phyloP scores from a whole-genome alignment of 2,329 filamentous ascomycete genomes.

The Aspergillus clavatus region DNA sequence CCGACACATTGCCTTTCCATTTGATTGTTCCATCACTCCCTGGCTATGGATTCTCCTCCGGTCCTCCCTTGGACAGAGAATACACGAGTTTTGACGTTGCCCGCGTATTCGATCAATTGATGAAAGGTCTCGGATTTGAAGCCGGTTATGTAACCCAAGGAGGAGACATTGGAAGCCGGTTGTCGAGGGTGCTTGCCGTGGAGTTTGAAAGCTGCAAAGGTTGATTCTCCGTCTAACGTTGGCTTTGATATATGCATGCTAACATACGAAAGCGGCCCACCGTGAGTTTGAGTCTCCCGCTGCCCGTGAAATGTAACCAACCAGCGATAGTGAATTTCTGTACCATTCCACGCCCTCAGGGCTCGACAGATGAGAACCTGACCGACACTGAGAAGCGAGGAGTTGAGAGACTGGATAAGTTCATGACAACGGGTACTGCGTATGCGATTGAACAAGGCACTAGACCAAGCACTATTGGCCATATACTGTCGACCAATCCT shows the following conservation, averaged over 20 bases:
- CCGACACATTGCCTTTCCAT: conserved; percentile 25
- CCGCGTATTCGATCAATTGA: conserved; percentile 25
- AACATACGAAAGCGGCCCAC: conserved; percentile 22
- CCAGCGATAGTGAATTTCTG: conserved; percentile 25
- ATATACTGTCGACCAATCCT: conserved; percentile 29
- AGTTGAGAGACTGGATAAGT: conserved; percentile 16
- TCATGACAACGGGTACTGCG: conserved; percentile 16
- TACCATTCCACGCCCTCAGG: conserved; percentile 21
- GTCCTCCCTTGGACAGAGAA: conserved; percentile 24
- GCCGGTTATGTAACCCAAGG: conserved; percentile 29
- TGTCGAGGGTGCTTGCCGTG: conserved; percentile 21
- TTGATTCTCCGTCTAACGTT: conserved; percentile 8
- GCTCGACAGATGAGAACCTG: conserved; percentile 18
- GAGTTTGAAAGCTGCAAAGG: conserved; percentile 28
- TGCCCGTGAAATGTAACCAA: conserved; percentile 3
- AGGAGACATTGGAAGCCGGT: conserved; percentile 28
- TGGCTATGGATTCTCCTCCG: conserved; percentile 28
- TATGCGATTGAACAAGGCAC: conserved; percentile 31
- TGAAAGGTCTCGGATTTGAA: conserved; percentile 27
- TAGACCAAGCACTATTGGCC: conserved; percentile 32
- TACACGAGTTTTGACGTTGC: conserved; percentile 22
- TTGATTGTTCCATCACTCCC: conserved; percentile 31
- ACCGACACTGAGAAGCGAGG: conserved; percentile 28
- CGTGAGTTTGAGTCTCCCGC: conserved; percentile 15
- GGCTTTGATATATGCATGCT: background rate